Conservation (phyloP, 1,139 yeast species). For the Saccharomyces hybrid region DNA sequence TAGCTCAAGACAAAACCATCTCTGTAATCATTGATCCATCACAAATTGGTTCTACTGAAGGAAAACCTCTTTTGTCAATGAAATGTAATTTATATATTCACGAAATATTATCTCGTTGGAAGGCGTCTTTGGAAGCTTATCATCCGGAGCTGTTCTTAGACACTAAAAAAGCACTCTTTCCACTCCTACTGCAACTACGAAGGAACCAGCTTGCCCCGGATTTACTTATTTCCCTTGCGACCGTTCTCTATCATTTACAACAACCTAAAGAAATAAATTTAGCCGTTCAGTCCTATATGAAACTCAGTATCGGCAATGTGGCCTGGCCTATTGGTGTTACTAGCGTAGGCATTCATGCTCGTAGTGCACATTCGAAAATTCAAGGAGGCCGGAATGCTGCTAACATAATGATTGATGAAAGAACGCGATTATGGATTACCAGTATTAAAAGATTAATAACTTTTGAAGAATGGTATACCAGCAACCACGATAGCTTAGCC, state of each 20-base stretch:
- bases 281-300: constrained; percentile 67
- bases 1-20: background rate
- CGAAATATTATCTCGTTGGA: constrained; percentile 42
- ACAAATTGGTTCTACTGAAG: constrained; percentile 9
- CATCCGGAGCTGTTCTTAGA: constrained; percentile 34
- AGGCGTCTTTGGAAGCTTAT: constrained; percentile 16
- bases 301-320: constrained; percentile 76
- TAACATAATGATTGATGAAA: constrained; percentile 73
- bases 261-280: constrained; percentile 38
- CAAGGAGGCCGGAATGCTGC: constrained; percentile 38
- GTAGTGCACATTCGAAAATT: constrained; percentile 49
- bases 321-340: constrained; percentile 92
- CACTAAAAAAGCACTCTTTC: constrained; percentile 54
- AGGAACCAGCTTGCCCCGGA: constrained; percentile 39
- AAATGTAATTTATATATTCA: constrained; percentile 48
- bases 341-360: constrained; percentile 71
- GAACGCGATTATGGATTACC: constrained; percentile 70
- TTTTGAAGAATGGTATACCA: constrained; percentile 36
- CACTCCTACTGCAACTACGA: constrained; percentile 53
- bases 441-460: constrained; percentile 65
- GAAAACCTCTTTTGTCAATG: constrained; percentile 24
- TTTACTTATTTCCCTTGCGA: constrained; percentile 50
- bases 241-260: constrained; percentile 57
- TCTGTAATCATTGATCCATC: constrained; percentile 15
- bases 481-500: background rate